Percentiles rank a stretch among this genome's conserved stretches.
These are phyloP conservation scores for Rhodotorula kratochvilovae DNA, from an alignment of 768 basidiomycete species.

Conservation along the genomic window DNA sequence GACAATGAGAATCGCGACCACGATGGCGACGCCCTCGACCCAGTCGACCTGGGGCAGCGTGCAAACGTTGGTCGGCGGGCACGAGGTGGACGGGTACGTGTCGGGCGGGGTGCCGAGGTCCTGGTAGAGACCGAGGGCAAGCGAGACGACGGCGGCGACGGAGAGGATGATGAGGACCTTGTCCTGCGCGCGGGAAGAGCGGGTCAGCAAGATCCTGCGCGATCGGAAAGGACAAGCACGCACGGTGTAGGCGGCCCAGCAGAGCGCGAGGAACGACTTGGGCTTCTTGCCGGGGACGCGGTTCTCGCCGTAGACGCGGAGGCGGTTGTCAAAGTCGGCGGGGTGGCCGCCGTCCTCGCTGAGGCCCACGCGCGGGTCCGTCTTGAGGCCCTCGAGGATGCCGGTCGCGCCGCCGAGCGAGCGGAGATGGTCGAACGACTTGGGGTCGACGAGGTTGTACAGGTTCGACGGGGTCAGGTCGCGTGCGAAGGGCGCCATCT, in stretches of 20 bases:
- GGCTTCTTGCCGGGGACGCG: conserved; percentile 64
- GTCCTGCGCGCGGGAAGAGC: conserved; percentile 55
- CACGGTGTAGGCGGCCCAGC: conserved; percentile 63
- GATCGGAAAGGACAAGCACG: neutral
- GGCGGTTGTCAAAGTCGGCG: conserved; percentile 50
- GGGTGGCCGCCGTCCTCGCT: conserved; percentile 5
- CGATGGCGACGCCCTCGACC: conserved; percentile 73
- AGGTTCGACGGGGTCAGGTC: conserved; percentile 36
- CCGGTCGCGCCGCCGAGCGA: conserved; percentile 66
- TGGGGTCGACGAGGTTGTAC: conserved; percentile 71
- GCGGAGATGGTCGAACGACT: conserved; percentile 63
- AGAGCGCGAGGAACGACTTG: conserved; percentile 67
- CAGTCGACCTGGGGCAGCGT: conserved; percentile 78
- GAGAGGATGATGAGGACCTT: conserved; percentile 86
- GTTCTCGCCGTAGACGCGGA: conserved; percentile 70
- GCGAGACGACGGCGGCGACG: conserved; percentile 83
- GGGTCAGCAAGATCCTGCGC: neutral
- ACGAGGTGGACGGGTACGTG: conserved; percentile 43
- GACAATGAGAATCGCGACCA: conserved; percentile 55
- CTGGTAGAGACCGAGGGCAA: conserved; percentile 90
- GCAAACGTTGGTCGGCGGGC: conserved; percentile 42
- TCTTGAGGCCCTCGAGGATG: conserved; percentile 69
- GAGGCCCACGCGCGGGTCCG: conserved; percentile 53
- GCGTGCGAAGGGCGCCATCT: conserved; percentile 39
- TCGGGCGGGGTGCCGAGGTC: conserved; percentile 72